Percentiles rank a stretch among this genome's conserved stretches.
phyloP scores from a whole-genome alignment of 208 protist genomes.

The Crithidia brevicula region DNA sequence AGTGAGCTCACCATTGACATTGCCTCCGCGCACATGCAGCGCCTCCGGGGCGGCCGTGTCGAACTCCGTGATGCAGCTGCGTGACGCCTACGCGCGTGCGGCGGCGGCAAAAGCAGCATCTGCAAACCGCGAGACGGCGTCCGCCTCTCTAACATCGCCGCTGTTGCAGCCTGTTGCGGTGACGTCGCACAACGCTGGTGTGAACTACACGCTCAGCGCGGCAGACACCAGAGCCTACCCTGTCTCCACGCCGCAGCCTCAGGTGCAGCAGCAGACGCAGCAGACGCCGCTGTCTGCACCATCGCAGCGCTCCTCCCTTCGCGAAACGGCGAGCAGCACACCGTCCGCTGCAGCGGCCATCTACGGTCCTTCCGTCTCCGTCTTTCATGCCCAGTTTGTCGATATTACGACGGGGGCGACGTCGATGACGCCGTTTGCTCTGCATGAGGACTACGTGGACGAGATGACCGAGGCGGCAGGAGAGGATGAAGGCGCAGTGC shows the following conservation, averaged over 20 bases:
- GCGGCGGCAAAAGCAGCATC: constrained; percentile 15
- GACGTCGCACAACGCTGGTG: not conserved
- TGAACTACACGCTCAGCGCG: not conserved
- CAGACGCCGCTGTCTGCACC: not conserved
- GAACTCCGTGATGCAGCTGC: constrained; percentile 23
- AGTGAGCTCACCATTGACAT: not conserved
- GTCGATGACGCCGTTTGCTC: constrained; percentile 61
- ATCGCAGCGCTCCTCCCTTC: not conserved
- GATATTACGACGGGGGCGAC: constrained; percentile 53
- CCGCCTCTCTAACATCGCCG: constrained; percentile 4
- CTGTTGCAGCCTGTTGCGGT: constrained; percentile 2
- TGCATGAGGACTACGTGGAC: constrained; percentile 29
- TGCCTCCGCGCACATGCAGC: not conserved
- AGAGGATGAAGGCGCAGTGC: not conserved
- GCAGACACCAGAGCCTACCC: not conserved
- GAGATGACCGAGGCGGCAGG: not conserved
- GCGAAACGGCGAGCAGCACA: constrained; percentile 9
- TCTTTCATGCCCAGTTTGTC: constrained; percentile 64
- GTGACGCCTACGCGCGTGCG: constrained; percentile 30
- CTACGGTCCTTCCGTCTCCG: constrained; percentile 40
- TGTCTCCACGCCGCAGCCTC: not conserved
- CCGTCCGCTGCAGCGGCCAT: constrained; percentile 14
- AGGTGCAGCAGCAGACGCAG: not conserved
- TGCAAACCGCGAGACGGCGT: not conserved
- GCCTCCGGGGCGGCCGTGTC: not conserved